Evolutionary conservation across 208 protist genomes (phyloP).

Genomic region (Trypanosoma platydactyli): DNA sequence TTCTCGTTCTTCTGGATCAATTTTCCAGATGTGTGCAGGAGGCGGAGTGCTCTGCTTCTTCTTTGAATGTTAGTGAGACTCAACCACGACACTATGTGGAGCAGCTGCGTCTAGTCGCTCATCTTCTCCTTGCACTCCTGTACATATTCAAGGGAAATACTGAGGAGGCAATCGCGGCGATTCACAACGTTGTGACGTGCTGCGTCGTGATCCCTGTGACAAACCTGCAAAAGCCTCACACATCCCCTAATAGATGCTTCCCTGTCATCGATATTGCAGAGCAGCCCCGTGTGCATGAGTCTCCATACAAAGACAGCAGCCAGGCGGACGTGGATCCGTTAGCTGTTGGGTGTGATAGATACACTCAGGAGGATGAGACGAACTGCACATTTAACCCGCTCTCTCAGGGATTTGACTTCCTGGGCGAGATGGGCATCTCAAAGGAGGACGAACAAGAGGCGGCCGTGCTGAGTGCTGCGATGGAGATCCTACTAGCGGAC

Average conservation of each 20-base stretch:
- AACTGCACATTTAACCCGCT: constrained; percentile 18
- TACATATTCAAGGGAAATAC: constrained; percentile 37
- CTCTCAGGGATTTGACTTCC: constrained; percentile 18
- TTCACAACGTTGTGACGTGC: constrained; percentile 38
- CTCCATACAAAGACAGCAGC: neutral
- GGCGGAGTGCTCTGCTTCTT: no score
- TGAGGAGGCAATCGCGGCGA: constrained; percentile 40
- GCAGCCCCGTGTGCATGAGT: neutral
- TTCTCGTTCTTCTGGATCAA: constrained; percentile 38
- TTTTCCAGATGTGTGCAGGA: no score
- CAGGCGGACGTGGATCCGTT: neutral
- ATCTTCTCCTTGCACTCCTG: constrained; percentile 45
- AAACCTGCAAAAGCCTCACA: constrained; percentile 10
- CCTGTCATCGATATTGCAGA: neutral
- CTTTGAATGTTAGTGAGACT: constrained; percentile 8
- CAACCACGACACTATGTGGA: constrained; percentile 29
- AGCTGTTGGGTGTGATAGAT: neutral
- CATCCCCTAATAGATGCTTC: neutral
- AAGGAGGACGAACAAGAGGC: constrained; percentile 6
- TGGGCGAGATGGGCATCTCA: neutral
- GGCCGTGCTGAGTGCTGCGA: constrained; percentile 20
- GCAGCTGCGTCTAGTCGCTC: constrained; percentile 40
- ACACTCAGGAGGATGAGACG: neutral
- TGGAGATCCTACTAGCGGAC: constrained; percentile 34
- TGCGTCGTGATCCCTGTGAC: constrained; percentile 38